Evolutionary conservation across 306 rosid species (phyloP).

Genomic region (Psophocarpus tetragonolobus): DNA sequence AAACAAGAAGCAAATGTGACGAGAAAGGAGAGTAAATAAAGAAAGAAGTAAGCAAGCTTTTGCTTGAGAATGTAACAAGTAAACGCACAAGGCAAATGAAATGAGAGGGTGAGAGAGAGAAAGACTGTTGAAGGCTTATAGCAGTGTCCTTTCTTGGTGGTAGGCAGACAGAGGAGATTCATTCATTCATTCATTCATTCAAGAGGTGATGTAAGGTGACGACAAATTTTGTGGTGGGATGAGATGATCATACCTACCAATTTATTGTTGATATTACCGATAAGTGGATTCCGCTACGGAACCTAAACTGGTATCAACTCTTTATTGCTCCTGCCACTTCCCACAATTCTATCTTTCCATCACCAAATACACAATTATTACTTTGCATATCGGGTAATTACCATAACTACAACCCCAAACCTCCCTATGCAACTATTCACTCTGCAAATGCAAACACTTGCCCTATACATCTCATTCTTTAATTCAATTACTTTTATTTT

Average conservation of each 20-base stretch:
- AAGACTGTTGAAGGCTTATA: conserved; percentile 39
- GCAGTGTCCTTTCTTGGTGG: conserved; percentile 46
- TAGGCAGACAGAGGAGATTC: conserved; percentile 16
- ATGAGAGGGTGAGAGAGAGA: conserved; percentile 39
- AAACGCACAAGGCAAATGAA: conserved; percentile 42
- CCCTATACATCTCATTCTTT: neutral
- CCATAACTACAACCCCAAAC: neutral
- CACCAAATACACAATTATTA: conserved; percentile 3
- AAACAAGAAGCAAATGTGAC: conserved; percentile 31
- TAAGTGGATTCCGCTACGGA: neutral
- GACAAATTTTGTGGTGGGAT: conserved; percentile 32
- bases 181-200: neutral
- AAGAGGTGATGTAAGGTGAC: conserved; percentile 58
- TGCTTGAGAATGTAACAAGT: conserved; percentile 46
- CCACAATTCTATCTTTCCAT: conserved; percentile 7
- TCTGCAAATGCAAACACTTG: neutral
- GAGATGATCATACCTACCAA: conserved; percentile 22
- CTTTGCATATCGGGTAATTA: conserved; percentile 22
- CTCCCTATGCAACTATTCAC: neutral
- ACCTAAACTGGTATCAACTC: neutral
- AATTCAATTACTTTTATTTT: too few species aligned
- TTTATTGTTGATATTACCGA: conserved; percentile 31
- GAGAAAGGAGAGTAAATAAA: conserved; percentile 46
- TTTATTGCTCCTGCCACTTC: neutral
- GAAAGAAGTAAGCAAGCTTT: conserved; percentile 32